These are phyloP conservation scores for Nelumbo lutea DNA, from an alignment of 164 flowering plant species.

Conservation along the genomic window DNA sequence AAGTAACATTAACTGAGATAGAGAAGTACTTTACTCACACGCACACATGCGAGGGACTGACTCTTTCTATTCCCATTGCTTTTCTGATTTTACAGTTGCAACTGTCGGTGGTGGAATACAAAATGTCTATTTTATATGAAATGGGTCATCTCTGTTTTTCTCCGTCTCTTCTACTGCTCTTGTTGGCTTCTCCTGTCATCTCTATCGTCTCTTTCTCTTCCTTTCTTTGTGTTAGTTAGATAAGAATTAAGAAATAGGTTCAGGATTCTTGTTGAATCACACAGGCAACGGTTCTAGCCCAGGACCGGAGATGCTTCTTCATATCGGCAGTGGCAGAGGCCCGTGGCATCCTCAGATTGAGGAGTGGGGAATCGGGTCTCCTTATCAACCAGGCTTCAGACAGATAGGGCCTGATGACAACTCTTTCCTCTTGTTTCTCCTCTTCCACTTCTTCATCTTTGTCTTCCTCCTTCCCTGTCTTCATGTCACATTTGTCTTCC, in stretches of 20 bases:
- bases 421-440: slow-evolving; percentile 11
- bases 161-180: too few species aligned
- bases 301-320: slow-evolving; percentile 55
- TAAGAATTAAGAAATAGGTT: not conserved
- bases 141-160: too few species aligned
- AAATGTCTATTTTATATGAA: too few species aligned
- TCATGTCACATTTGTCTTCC: too few species aligned
- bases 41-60: too few species aligned
- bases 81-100: too few species aligned
- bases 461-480: not conserved
- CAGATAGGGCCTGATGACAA: slow-evolving; percentile 46
- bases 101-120: too few species aligned
- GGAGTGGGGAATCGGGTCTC: slow-evolving; percentile 47
- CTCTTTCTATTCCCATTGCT: too few species aligned
- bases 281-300: slow-evolving; percentile 62
- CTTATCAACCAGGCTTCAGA: slow-evolving; percentile 69
- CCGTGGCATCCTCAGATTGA: slow-evolving; percentile 39
- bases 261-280: slow-evolving; percentile 33
- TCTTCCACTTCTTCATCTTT: slow-evolving; percentile 2
- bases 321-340: slow-evolving; percentile 31
- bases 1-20: too few species aligned
- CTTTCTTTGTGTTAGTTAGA: not conserved
- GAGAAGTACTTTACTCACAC: too few species aligned
- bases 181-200: too few species aligned
- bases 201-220: not conserved